Evolutionary conservation across 768 basidiomycete genomes (phyloP), one percentile per base, ranked within the genome.

Genomic region (Lactarius deliciosus): DNA sequence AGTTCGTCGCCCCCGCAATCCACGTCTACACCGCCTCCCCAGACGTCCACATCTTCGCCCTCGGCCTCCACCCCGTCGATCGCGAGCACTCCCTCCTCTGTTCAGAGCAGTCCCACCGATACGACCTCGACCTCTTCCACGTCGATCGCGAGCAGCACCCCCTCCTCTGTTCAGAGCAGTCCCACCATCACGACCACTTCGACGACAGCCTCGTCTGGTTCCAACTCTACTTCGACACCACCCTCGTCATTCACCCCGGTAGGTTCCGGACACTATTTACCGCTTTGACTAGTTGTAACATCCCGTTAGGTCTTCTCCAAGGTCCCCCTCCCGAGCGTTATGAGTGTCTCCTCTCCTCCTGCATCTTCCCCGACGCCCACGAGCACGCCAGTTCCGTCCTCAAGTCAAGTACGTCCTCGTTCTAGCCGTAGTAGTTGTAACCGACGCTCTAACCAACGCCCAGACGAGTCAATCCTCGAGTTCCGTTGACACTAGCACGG

Each of bases 401-500:
- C 47, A 13, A 22, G 22, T 28, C 5, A 25, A 7, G n/a, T 65
- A 45, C 54, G 57, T 69, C 6, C 30, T 55, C 20, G 57, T 65
- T 25, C 8, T 20, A 36, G 58, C 18, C 25, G 54, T 56, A 30
- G 45, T 40, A 30, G 45, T 40, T 18, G 11, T 61, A 38, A 36
- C 60, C 10, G 68, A 36, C 16, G 13, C 41, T 50, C 60, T 60
- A 53, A 64, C 30, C 10, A 61, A 68, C 47, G 68, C 70, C 40
- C 4, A 7, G 30, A 60, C 66, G n/a, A 57, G 74, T 43, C 57
- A 70, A 3, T 64, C 70, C 20, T 57, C 71, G 41, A 60, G 74
- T 22, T 60, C 75, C 20, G 66, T 78, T 32, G 69, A 72, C n/a
- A 57, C 9, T 47, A 28, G 13, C 15, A 41, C 55, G 9, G 5